A percentile compares a stretch with the other conserved stretches of the same genome.
Evolutionary conservation across 805 yeast species (phyloP).

Genomic region (Kluyveromyces starmeri): DNA sequence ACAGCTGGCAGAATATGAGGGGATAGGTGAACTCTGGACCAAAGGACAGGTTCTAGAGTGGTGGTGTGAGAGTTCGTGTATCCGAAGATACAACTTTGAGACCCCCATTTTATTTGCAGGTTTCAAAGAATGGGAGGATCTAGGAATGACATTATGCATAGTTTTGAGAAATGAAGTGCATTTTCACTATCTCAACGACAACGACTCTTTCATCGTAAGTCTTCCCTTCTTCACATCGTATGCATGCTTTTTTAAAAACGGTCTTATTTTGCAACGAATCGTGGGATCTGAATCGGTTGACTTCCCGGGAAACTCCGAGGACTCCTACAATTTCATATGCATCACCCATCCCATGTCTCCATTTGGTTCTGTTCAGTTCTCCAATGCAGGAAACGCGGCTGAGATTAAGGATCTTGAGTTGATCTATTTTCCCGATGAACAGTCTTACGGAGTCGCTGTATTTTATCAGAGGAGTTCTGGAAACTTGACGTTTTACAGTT

Average conservation of each 20-base stretch:
- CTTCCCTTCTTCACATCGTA: conserved; percentile 59
- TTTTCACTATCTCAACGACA: conserved; percentile 47
- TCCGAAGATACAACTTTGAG: conserved; percentile 37
- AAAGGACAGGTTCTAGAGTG: conserved; percentile 31
- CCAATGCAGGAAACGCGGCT: conserved; percentile 37
- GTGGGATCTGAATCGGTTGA: conserved; percentile 10
- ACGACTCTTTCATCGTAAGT: conserved; percentile 49
- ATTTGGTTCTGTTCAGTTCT: conserved; percentile 60
- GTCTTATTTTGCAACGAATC: conserved; percentile 54
- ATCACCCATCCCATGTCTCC: conserved; percentile 69
- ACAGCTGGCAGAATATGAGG: conserved; percentile 3
- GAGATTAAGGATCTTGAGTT: conserved; percentile 12
- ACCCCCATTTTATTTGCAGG: conserved; percentile 47
- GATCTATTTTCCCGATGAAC: conserved; percentile 18
- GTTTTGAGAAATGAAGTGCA: conserved; percentile 52
- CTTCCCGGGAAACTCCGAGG: conserved; percentile 12
- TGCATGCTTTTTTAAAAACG: conserved; percentile 60
- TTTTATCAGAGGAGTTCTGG: conserved; percentile 15
- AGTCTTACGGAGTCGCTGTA: conserved; percentile 15
- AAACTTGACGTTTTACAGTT: conserved; percentile 2
- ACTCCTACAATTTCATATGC: conserved; percentile 47
- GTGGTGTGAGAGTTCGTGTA: conserved; percentile 26
- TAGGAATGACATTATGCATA: conserved; percentile 42
- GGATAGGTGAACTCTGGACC: conserved; percentile 10
- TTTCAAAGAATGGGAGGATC: conserved; percentile 42